These are phyloP conservation scores for Colletotrichum camelliae DNA, from an alignment of 2,329 filamentous ascomycete genomes.

Conservation along the genomic window DNA sequence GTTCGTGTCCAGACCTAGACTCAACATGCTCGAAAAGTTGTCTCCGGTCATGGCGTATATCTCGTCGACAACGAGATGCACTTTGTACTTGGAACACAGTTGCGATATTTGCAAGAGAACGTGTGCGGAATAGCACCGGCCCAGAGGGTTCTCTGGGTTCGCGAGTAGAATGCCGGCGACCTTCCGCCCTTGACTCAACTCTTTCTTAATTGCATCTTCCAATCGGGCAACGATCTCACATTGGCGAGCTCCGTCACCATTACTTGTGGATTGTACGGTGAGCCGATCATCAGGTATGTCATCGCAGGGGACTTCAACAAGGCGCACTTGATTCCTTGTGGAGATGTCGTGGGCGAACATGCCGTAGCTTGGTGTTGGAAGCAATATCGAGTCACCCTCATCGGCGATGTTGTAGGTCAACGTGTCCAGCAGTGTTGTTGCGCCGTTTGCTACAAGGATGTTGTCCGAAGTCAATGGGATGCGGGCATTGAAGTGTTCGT, in stretches of 20 bases:
- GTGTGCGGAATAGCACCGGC: not conserved
- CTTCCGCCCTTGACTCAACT: not conserved
- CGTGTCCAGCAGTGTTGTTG: not conserved
- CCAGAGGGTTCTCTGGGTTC: slow-evolving; percentile 2
- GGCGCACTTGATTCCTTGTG: not conserved
- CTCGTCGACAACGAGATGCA: slow-evolving; percentile 8
- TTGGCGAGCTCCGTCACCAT: not conserved
- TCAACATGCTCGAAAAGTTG: not conserved
- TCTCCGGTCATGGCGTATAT: not conserved
- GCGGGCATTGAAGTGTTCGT: not conserved
- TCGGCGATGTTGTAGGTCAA: not conserved
- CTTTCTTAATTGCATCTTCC: not conserved
- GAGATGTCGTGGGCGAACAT: not conserved
- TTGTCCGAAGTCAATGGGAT: not conserved
- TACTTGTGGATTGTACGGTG: not conserved
- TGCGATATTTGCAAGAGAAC: not conserved
- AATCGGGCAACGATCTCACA: not conserved
- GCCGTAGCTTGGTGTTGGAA: not conserved
- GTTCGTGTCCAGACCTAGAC: not conserved
- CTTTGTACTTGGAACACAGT: not conserved
- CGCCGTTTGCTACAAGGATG: not conserved
- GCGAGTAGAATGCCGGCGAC: not conserved
- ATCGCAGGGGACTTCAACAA: slow-evolving; percentile 6
- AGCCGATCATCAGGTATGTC: slow-evolving; percentile 13
- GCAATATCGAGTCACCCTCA: not conserved